phyloP scores from a whole-genome alignment of 2,329 filamentous ascomycete species.

The Pestalotiopsis sp. region DNA sequence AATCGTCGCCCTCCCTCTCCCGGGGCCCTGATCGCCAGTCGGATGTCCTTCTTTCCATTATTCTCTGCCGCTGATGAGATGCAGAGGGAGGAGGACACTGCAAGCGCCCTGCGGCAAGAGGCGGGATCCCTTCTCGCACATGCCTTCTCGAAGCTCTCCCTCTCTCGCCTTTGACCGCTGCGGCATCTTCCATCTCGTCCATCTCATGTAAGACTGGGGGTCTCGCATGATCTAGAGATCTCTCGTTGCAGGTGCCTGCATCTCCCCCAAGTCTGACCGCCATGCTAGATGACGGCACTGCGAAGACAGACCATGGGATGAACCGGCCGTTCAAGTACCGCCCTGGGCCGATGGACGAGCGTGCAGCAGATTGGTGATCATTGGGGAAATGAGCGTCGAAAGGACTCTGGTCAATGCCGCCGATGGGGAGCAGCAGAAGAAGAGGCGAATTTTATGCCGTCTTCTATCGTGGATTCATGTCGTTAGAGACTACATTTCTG shows the following conservation, averaged over 20 bases:
- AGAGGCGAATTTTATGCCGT: not conserved
- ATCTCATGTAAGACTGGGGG: not conserved
- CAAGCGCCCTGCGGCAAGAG: not conserved
- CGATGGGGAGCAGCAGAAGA: not conserved
- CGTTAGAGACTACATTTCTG: not conserved
- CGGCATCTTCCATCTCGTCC: not conserved
- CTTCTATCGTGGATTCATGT: not conserved
- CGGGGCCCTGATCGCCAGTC: not conserved
- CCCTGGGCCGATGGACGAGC: not conserved
- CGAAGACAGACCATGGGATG: not conserved
- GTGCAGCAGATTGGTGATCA: not conserved
- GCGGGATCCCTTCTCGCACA: not conserved
- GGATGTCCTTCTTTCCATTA: not conserved
- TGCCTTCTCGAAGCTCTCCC: not conserved
- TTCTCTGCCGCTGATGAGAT: not conserved
- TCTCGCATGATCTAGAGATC: not conserved
- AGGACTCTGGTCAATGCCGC: not conserved
- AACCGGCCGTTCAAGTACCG: not conserved
- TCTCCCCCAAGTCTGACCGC: not conserved
- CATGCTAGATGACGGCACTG: not conserved
- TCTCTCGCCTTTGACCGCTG: not conserved
- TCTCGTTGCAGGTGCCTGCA: not conserved
- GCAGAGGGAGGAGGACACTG: not conserved
- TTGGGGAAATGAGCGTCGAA: not conserved
- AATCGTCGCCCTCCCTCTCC: constrained; percentile 4